These are phyloP conservation scores for Phytophthora lateralis DNA, from an alignment of 352 stramenopile species.

Conservation along the genomic window DNA sequence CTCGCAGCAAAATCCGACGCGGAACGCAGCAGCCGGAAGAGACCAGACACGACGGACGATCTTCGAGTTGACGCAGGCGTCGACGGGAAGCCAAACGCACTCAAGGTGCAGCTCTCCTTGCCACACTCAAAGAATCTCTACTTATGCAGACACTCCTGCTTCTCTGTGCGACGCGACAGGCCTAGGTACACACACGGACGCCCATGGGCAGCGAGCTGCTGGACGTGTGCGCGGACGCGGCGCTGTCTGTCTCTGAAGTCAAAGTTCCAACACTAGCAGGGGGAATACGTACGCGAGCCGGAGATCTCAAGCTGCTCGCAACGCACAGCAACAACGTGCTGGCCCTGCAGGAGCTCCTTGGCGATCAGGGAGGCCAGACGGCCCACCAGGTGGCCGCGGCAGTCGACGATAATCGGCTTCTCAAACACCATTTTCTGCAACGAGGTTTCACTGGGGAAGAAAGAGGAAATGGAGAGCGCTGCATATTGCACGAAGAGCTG, in stretches of 20 bases:
- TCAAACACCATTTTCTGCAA: conserved; percentile 91
- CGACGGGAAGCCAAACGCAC: conserved; percentile 18
- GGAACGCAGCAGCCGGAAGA: conserved; percentile 22
- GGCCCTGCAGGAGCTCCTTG: conserved; percentile 99
- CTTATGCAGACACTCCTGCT: conserved; percentile 32
- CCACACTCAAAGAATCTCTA: conserved; percentile 32
- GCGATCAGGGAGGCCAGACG: conserved; percentile 98
- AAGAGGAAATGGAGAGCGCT: conserved; percentile 71
- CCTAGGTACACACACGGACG: conserved; percentile 2
- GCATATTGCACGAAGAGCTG: neutral
- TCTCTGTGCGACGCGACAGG: conserved; percentile 13
- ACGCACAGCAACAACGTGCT: conserved; percentile 98
- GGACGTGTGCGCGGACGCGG: conserved; percentile 1
- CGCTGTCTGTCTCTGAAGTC: conserved; percentile 13
- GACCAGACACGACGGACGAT: conserved; percentile 5
- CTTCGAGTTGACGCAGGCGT: conserved; percentile 11
- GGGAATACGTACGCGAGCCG: conserved; percentile 90
- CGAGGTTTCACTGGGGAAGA: conserved; percentile 49
- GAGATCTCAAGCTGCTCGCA: conserved; percentile 99
- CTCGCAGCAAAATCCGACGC: conserved; percentile 23
- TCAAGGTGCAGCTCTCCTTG: conserved; percentile 27
- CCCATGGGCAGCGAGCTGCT: conserved; percentile 15
- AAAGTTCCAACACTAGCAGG: neutral
- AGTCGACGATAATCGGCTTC: conserved; percentile 98
- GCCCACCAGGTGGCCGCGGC: conserved; percentile 98